Evolutionary conservation across 2,329 filamentous ascomycete species (phyloP).

Genomic region (Xylaria sp.): DNA sequence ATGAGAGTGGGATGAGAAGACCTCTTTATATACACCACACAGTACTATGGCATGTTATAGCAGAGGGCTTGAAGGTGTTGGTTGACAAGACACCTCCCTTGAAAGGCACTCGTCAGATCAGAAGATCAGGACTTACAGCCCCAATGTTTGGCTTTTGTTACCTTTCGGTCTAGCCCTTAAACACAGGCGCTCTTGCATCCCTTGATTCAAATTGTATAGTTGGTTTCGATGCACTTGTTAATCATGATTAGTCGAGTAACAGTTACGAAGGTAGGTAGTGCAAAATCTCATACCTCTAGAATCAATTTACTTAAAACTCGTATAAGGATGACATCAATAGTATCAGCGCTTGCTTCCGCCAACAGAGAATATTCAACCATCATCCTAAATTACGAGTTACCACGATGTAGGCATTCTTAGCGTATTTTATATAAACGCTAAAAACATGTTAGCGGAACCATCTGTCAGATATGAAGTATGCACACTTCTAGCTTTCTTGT

Average conservation of each 20-base stretch:
- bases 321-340: too few species aligned
- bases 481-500: neutral
- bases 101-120: neutral
- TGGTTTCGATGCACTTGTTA: too few species aligned
- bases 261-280: too few species aligned
- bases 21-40: conserved; percentile 1
- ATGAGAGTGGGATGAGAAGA: neutral
- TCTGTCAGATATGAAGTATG: neutral
- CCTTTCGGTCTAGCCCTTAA: neutral
- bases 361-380: neutral
- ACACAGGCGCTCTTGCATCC: neutral
- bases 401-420: neutral
- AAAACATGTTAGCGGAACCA: neutral
- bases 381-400: neutral
- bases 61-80: neutral
- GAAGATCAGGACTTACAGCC: neutral
- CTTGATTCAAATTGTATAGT: too few species aligned
- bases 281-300: too few species aligned
- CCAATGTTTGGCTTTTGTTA: neutral
- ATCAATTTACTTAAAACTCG: too few species aligned
- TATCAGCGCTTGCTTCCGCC: neutral
- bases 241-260: too few species aligned
- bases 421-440: neutral
- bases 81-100: neutral
- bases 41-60: too few species aligned